Conservation (phyloP, 331 rosid genomes). For the Acacia concinna region DNA sequence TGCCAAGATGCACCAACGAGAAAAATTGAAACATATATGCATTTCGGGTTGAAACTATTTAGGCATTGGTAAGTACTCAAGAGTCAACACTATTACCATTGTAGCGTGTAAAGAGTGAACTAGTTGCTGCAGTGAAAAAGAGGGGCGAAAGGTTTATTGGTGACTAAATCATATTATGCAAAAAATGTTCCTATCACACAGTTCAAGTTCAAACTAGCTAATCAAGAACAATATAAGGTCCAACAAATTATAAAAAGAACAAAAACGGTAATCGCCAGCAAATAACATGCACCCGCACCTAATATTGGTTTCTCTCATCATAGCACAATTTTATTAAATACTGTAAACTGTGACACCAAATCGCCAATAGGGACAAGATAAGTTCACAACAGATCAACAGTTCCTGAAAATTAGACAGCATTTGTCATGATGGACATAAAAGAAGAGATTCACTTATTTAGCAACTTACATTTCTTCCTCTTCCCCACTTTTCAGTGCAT, state of each 20-base stretch:
- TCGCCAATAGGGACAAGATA: constrained; percentile 11
- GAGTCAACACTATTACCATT: constrained; percentile 6
- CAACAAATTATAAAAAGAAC: background rate
- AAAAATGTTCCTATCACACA: background rate
- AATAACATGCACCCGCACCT: background rate
- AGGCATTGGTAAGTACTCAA: constrained; percentile 11
- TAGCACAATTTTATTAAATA: background rate
- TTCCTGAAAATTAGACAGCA: constrained; percentile 7
- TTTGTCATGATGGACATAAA: constrained; percentile 18
- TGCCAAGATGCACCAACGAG: background rate
- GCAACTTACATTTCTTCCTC: constrained; percentile 96
- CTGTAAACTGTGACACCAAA: background rate
- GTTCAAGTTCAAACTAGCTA: background rate
- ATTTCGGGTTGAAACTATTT: background rate
- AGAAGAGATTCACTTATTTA: constrained; percentile 20
- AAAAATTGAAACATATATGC: background rate
- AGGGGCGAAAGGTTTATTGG: background rate
- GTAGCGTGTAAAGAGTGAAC: constrained; percentile 1
- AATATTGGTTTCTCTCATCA: background rate
- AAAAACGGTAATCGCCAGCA: background rate
- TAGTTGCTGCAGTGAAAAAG: background rate
- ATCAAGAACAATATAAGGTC: background rate
- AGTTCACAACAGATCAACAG: constrained; percentile 18
- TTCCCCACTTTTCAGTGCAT: constrained; percentile 95
- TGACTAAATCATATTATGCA: background rate